These are phyloP conservation scores for Vaccinium corymbosum DNA, from an alignment of 148 eudicot species.

Conservation along the genomic window DNA sequence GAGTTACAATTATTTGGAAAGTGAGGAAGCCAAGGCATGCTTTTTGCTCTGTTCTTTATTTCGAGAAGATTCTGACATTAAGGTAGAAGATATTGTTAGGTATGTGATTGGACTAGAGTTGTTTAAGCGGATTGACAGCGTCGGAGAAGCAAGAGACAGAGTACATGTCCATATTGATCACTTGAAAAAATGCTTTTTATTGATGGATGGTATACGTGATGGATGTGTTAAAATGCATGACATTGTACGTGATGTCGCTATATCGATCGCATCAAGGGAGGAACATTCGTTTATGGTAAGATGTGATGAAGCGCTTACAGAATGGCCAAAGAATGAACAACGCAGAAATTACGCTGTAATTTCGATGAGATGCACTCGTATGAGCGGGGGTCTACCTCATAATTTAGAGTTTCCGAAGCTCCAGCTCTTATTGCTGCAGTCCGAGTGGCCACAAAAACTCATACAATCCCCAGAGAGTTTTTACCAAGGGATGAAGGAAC, in stretches of 20 bases:
- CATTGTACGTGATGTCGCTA: constrained; percentile 11
- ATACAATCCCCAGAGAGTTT: not conserved
- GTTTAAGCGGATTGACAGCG: not conserved
- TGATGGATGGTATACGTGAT: not conserved
- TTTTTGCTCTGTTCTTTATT: constrained; percentile 21
- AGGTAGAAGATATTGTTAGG: not conserved
- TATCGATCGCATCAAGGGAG: constrained; percentile 8
- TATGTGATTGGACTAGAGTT: constrained; percentile 11
- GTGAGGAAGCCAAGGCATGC: not conserved
- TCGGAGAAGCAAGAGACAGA: constrained; percentile 6
- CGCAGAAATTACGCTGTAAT: not conserved
- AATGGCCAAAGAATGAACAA: not conserved
- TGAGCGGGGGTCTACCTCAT: not conserved
- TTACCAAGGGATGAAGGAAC: constrained; percentile 2
- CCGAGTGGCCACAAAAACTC: too few relatives aligned
- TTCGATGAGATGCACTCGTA: not conserved
- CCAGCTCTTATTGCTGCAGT: not conserved
- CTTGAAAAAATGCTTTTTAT: constrained; percentile 10
- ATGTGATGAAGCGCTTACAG: not conserved
- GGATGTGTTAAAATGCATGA: constrained; percentile 18
- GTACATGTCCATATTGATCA: not conserved
- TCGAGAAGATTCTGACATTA: not conserved
- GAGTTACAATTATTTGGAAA: constrained; percentile 11
- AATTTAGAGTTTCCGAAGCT: not conserved
- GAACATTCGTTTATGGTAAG: constrained; percentile 1